A percentile compares a stretch with the other conserved stretches of the same genome.
Conservation (phyloP, 257 asterid genomes). For the Nicotiana otophora region DNA sequence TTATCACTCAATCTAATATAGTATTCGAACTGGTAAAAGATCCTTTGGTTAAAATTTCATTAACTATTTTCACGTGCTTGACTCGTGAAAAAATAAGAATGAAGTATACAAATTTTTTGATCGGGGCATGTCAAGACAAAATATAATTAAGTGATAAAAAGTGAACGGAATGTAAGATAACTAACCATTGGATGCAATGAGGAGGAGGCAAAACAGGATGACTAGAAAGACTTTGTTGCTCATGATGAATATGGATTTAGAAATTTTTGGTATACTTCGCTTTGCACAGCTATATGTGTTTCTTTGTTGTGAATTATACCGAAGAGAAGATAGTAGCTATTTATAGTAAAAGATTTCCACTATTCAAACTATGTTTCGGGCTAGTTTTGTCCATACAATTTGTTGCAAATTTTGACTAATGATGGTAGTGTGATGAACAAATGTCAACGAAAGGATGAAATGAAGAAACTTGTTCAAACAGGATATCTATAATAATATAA, state of each 20-base stretch:
- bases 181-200: slow-evolving; percentile 9
- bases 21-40: too few relatives aligned
- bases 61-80: too few relatives aligned
- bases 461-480: not conserved
- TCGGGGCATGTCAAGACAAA: too few relatives aligned
- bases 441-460: not conserved
- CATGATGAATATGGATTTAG: not conserved
- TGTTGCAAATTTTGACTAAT: not conserved
- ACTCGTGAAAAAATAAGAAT: too few relatives aligned
- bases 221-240: not conserved
- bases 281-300: not conserved
- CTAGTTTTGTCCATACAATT: not conserved
- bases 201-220: slow-evolving; percentile 11
- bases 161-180: not conserved
- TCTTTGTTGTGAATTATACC: not conserved
- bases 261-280: not conserved
- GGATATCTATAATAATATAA: not conserved
- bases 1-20: too few relatives aligned
- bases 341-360: not conserved
- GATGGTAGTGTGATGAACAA: not conserved
- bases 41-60: too few relatives aligned
- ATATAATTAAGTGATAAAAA: too few relatives aligned
- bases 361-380: not conserved
- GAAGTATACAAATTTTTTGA: too few relatives aligned
- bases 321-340: not conserved